Conservation (phyloP, 768 basidiomycete genomes). For the Tricholoma sp. region DNA sequence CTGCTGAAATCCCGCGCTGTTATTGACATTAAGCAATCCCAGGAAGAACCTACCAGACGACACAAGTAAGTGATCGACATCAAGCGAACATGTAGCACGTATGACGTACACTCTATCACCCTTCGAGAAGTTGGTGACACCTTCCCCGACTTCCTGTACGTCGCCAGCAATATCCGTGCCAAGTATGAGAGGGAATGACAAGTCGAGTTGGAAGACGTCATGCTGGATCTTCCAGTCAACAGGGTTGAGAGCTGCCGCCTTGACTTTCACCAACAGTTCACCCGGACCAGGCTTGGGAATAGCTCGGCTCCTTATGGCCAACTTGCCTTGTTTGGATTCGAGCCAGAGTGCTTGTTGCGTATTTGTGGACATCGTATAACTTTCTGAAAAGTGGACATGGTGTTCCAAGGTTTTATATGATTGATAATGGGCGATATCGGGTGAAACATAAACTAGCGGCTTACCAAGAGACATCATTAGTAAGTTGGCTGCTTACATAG, state of each 20-base stretch:
- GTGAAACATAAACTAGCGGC: too few relatives aligned
- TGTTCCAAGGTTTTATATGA: too few relatives aligned
- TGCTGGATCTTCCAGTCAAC: constrained; percentile 9
- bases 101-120: constrained; percentile 48
- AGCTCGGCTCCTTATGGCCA: neutral
- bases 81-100: neutral
- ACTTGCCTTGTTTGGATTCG: neutral
- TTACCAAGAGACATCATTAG: too few relatives aligned
- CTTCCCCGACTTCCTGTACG: constrained; percentile 46
- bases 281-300: constrained; percentile 8
- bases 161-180: constrained; percentile 50
- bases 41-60: constrained; percentile 7
- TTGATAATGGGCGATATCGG: too few relatives aligned
- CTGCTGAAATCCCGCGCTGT: constrained; percentile 21
- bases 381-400: too few relatives aligned
- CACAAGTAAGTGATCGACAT: neutral
- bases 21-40: constrained; percentile 2
- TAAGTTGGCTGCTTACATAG: too few relatives aligned
- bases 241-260: constrained; percentile 14
- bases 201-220: neutral
- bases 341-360: neutral
- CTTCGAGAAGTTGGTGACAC: constrained; percentile 41
- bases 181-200: constrained; percentile 31
- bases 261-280: constrained; percentile 12
- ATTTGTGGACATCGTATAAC: neutral